Base-by-base conservation (phyloP, 2,329 filamentous ascomycete species). In the Fusarium dimerum region DNA sequence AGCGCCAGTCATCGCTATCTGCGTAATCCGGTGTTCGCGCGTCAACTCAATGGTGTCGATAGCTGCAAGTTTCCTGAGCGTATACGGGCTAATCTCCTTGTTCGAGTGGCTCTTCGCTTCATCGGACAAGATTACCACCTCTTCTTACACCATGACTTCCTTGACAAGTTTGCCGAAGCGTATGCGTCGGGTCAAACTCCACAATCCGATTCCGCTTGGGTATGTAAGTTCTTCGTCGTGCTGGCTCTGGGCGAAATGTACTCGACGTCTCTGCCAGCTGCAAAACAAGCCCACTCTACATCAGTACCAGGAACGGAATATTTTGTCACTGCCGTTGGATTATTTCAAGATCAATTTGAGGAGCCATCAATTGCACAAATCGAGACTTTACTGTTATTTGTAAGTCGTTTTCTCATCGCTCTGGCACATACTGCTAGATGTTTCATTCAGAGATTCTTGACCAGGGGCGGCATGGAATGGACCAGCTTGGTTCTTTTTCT, bases 211-310 rank as follows among this genome's bases (percentile, higher is more conserved):
- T 60, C 64, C 4, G 65, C 71, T 2, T 75, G 72, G 62, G 60
- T 75, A 11, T 76, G 73, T 61, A 76, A 76, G 41, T 74, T 76
- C 40, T 77, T 75, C 41, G 70, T 71, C 0, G 56, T 78, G 9
- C 76, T 78, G 63, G 73, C 73, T 0, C 66, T 78, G 40, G 75
- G 75, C 0, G 73, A 78, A 45, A 73, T 75, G 3, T 78, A 77
- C 50, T 75, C 74, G 0, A 72, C 73, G 45, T 61, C 73, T 1
- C 68, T 71, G 2, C 61, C 61, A 0, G 58, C 63, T 0, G 65
- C 58, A 52, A 68, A 50, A 11, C 63, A 59, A 2, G 57, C 60
- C 1, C 45, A 52, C 1, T 7, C 20, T 26, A 7, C 20, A 7
- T 26, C 20, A 26, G 73, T 78, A 1, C 75, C 76, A 0, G 76